These are phyloP conservation scores for Candida peoriensis DNA, from an alignment of 805 yeast species.

Conservation along the genomic window DNA sequence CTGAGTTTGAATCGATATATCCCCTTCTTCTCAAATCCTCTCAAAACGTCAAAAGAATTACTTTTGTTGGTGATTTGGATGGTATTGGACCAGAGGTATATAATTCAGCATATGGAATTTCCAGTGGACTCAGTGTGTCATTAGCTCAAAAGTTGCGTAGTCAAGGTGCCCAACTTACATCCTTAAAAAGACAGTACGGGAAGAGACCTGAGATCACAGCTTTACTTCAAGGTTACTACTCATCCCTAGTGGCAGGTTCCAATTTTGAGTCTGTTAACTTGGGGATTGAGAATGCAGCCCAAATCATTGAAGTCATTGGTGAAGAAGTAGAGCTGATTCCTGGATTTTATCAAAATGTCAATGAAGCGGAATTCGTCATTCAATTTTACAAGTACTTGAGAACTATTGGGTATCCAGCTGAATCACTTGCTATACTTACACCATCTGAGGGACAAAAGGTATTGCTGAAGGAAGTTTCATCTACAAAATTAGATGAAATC, in stretches of 20 bases:
- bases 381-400: constrained; percentile 42
- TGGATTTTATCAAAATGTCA: constrained; percentile 30
- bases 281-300: constrained; percentile 9
- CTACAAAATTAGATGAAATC: not conserved
- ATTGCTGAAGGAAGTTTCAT: constrained; percentile 6
- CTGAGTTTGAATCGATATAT: constrained; percentile 28
- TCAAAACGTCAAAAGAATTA: constrained; percentile 21
- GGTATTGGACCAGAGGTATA: too few species aligned
- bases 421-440: constrained; percentile 37
- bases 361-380: constrained; percentile 45
- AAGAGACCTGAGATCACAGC: constrained; percentile 1
- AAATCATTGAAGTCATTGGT: constrained; percentile 29
- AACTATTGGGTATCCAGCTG: constrained; percentile 35
- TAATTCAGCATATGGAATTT: too few species aligned
- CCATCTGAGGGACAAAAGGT: constrained; percentile 22
- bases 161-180: constrained; percentile 11
- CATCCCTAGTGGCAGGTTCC: not conserved
- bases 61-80: constrained; percentile 32
- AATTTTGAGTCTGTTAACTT: not conserved
- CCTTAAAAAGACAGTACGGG: constrained; percentile 1
- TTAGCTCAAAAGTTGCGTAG: constrained; percentile 22
- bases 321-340: constrained; percentile 27
- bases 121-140: constrained; percentile 17
- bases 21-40: constrained; percentile 22
- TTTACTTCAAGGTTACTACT: too few species aligned